Evolutionary conservation across 352 stramenopile genomes (phyloP).

Genomic region (Phytophthora foliorum): DNA sequence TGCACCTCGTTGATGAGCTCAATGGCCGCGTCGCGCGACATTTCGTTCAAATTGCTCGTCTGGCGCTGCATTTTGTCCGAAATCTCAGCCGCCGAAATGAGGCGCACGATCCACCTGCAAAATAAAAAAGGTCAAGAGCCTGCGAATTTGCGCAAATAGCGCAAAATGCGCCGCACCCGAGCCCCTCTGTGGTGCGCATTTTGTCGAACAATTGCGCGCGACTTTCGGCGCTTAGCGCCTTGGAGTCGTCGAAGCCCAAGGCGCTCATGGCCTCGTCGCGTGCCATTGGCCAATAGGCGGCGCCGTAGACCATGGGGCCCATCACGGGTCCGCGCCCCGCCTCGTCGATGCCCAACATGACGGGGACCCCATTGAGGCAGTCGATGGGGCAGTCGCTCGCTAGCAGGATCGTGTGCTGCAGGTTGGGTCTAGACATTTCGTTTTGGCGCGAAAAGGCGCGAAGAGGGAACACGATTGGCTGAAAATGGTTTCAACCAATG

Average conservation of each 20-base stretch:
- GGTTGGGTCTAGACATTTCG: slow-evolving; percentile 36
- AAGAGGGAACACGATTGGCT: neutral
- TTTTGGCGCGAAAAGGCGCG: slow-evolving; percentile 14
- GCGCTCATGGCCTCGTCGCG: slow-evolving; percentile 82
- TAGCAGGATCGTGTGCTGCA: slow-evolving; percentile 68
- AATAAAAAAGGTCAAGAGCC: neutral
- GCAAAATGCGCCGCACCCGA: slow-evolving; percentile 53
- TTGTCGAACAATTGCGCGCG: slow-evolving; percentile 91
- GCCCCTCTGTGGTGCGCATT: slow-evolving; percentile 74
- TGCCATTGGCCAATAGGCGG: slow-evolving; percentile 90
- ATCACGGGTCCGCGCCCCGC: slow-evolving; percentile 94
- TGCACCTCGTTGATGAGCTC: slow-evolving; percentile 93
- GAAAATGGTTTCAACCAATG: slow-evolving; percentile 16
- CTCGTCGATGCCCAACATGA: slow-evolving; percentile 96
- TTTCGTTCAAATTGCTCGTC: slow-evolving; percentile 94
- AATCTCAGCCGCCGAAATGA: slow-evolving; percentile 95
- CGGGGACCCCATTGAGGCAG: slow-evolving; percentile 72
- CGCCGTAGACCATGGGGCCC: slow-evolving; percentile 96
- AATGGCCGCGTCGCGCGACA: slow-evolving; percentile 94
- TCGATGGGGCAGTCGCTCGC: slow-evolving; percentile 65
- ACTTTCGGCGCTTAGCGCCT: slow-evolving; percentile 90
- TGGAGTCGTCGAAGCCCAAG: slow-evolving; percentile 96
- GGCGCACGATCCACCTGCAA: slow-evolving; percentile 89
- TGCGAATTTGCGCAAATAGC: neutral
- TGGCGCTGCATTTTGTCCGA: slow-evolving; percentile 95